Evolutionary conservation across 495 filamentous ascomycete genomes (phyloP).

Genomic region (Cladorrhinum samala): DNA sequence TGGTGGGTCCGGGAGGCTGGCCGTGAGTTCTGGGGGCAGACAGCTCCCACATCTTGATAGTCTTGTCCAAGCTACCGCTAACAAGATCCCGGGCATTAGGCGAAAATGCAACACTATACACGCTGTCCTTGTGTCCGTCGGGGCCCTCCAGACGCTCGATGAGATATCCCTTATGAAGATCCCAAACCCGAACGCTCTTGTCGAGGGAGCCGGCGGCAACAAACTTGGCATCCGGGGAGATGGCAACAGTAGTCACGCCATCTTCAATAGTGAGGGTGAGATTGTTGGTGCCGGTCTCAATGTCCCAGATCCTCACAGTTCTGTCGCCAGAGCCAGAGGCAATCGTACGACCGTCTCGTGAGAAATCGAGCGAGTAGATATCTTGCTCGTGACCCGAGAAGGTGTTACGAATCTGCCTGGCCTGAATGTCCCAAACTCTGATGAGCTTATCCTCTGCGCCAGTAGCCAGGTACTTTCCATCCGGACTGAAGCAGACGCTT

Average conservation of each 20-base stretch:
- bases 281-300: constrained; percentile 65
- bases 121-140: constrained; percentile 85
- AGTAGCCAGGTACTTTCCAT: constrained; percentile 82
- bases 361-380: constrained; percentile 90
- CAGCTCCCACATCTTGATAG: constrained; percentile 94
- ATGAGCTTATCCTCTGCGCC: constrained; percentile 91
- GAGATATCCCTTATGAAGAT: constrained; percentile 70
- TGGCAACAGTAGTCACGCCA: constrained; percentile 85
- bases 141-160: constrained; percentile 78
- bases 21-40: constrained; percentile 55
- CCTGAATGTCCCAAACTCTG: constrained; percentile 81
- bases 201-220: constrained; percentile 85
- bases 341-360: constrained; percentile 78
- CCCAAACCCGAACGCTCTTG: constrained; percentile 89
- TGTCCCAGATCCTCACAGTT: constrained; percentile 86
- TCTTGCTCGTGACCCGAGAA: constrained; percentile 87
- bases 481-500: constrained; percentile 89
- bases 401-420: constrained; percentile 68
- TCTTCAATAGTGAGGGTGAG: constrained; percentile 81
- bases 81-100: constrained; percentile 83
- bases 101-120: constrained; percentile 89
- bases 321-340: constrained; percentile 84
- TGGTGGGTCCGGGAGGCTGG: constrained; percentile 43
- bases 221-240: constrained; percentile 80
- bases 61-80: constrained; percentile 86